Evolutionary conservation across 345 rosid genomes (phyloP).

Genomic region (Eucalyptus erythrocorys): DNA sequence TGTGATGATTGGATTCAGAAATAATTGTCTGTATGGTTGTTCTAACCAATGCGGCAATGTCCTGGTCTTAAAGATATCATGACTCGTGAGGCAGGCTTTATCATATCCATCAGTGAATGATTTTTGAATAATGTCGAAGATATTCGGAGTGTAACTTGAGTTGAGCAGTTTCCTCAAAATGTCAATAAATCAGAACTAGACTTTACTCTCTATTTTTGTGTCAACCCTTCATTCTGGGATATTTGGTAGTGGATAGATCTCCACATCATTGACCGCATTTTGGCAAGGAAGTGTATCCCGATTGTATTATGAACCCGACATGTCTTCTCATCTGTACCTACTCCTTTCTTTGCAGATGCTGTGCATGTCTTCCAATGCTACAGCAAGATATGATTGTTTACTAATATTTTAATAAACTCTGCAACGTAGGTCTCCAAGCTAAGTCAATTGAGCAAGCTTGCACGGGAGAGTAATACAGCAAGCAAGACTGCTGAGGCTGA

Average conservation of each 20-base stretch:
- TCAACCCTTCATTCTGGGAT: neutral
- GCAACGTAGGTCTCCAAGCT: slow-evolving; percentile 75
- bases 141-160: neutral
- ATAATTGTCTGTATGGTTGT: neutral
- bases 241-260: neutral
- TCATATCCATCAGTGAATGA: neutral
- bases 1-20: neutral
- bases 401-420: neutral
- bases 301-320: neutral
- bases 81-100: neutral
- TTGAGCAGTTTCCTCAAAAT: neutral
- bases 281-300: neutral
- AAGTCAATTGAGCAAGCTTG: slow-evolving; percentile 88
- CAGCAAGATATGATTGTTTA: neutral
- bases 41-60: neutral
- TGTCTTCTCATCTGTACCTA: neutral
- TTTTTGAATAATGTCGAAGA: neutral
- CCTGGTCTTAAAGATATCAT: neutral
- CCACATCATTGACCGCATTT: neutral
- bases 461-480: slow-evolving; percentile 88
- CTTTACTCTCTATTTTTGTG: neutral
- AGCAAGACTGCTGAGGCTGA: slow-evolving; percentile 79
- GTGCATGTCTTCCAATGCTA: neutral
- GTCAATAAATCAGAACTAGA: neutral
- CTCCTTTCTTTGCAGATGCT: neutral